Evolutionary conservation across 1,284 basidiomycete species (phyloP).

Genomic region (Microbotryomycetes sp.): DNA sequence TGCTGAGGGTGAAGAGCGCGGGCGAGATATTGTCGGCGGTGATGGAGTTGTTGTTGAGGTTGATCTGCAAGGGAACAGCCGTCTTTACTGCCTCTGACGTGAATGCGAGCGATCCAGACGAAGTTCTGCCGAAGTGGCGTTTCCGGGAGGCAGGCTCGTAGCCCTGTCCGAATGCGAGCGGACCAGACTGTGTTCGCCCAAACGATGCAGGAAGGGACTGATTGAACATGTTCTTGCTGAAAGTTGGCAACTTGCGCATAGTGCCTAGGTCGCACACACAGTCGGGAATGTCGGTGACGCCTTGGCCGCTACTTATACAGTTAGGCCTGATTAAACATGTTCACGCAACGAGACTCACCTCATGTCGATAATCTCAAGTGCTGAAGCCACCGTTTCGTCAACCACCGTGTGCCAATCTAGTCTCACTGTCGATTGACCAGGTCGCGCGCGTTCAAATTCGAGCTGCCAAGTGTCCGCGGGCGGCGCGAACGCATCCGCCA

Average conservation of each 20-base stretch:
- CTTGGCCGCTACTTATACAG: slow-evolving; percentile 1
- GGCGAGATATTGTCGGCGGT: slow-evolving; percentile 22
- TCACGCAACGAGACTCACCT: slow-evolving; percentile 1
- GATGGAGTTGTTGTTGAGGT: slow-evolving; percentile 27
- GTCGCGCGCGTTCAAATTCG: background rate
- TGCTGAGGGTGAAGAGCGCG: slow-evolving; percentile 27
- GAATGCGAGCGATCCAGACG: slow-evolving; percentile 8
- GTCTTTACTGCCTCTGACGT: background rate
- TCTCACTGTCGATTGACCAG: background rate
- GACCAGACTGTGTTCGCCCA: background rate
- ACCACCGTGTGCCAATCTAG: slow-evolving; percentile 6
- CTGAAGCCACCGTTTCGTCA: slow-evolving; percentile 6
- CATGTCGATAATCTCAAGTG: slow-evolving; percentile 10
- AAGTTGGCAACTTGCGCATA: background rate
- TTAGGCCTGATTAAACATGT: background rate
- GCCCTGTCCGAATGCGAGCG: background rate
- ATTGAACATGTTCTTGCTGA: background rate
- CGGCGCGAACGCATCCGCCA: background rate
- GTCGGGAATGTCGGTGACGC: slow-evolving; percentile 8
- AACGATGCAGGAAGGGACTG: background rate
- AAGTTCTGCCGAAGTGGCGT: background rate
- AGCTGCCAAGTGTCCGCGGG: background rate
- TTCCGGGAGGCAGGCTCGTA: background rate
- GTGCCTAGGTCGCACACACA: slow-evolving; percentile 12
- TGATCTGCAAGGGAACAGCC: slow-evolving; percentile 21